These are phyloP conservation scores for Macrophomina tecta DNA, from an alignment of 2,329 filamentous ascomycete genomes.

Conservation along the genomic window DNA sequence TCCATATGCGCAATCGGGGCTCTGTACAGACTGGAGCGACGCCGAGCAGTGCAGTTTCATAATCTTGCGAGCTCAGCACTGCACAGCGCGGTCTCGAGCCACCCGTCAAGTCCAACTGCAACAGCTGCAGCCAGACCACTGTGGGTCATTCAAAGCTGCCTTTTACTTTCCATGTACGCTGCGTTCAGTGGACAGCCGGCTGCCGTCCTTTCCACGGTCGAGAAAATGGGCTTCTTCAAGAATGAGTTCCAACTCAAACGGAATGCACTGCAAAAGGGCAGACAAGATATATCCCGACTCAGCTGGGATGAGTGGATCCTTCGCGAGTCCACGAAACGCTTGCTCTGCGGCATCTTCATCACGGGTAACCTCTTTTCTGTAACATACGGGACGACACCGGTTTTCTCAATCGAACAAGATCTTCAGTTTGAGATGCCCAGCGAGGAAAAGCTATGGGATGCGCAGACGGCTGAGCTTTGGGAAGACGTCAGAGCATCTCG, in stretches of 20 bases:
- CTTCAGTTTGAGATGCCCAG: slow-evolving; percentile 43
- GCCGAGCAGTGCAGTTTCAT: slow-evolving; percentile 36
- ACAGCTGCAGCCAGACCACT: slow-evolving; percentile 31
- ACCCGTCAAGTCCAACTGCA: neutral
- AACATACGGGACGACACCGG: slow-evolving; percentile 41
- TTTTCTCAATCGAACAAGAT: slow-evolving; percentile 42
- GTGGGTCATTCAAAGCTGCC: slow-evolving; percentile 40
- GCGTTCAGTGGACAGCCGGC: slow-evolving; percentile 38
- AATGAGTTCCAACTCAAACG: slow-evolving; percentile 33
- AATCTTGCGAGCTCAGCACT: slow-evolving; percentile 32
- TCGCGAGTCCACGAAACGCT: slow-evolving; percentile 40
- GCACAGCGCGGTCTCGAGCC: slow-evolving; percentile 27
- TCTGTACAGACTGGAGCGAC: slow-evolving; percentile 41
- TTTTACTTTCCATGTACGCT: slow-evolving; percentile 39
- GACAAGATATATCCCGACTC: slow-evolving; percentile 10
- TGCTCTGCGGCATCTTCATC: slow-evolving; percentile 43
- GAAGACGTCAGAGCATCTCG: slow-evolving; percentile 17
- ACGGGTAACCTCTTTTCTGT: slow-evolving; percentile 41
- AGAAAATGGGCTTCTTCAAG: slow-evolving; percentile 32
- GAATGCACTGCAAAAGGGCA: slow-evolving; percentile 31
- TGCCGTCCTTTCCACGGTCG: slow-evolving; percentile 31
- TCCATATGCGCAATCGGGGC: slow-evolving; percentile 46
- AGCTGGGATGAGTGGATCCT: slow-evolving; percentile 40
- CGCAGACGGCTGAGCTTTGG: slow-evolving; percentile 38
- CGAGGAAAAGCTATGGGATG: slow-evolving; percentile 42